Base-by-base conservation (phyloP, 805 yeast species). In the Grigorovia humatica region DNA sequence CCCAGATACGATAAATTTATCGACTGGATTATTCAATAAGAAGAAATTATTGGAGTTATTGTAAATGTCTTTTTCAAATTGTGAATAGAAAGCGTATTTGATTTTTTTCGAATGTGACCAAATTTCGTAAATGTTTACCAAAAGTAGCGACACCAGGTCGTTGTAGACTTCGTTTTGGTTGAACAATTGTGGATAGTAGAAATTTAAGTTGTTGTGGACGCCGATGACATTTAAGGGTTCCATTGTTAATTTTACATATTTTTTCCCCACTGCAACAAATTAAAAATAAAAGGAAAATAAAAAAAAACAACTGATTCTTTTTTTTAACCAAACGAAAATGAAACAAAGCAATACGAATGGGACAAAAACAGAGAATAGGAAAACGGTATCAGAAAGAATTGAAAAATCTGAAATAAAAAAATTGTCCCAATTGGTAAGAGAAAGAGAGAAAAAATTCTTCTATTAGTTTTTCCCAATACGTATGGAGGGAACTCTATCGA, bases 1-100 rank as follows among this genome's bases (percentile, higher is more conserved):
- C 0, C 80, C 82, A 40, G 62, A 47, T 0, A 77, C 52, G 13
- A 56, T 54, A 0, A 77, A 57, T 19, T 56, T 57, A 18, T 60
- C 55, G 1, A 77, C 48, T 0, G 82, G 82, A 59, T 76, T 74
- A 53, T 77, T 77, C 1, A 61, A 59, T 42, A 67, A 59, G 60
- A 77, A 56, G 3, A 68, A 52, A 4, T 30, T 17, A 19, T 6
- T 23, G 3, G 27, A 23, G 6, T 45, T 30, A 19, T 32, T 32
- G 4, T 32, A 45, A 12, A 27, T 15, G 12, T 32, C 35, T 17
- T 44, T 29, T 23, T 44, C 23, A 43, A 43, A 20, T 43, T 43
- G 17, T 7, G 29, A 45, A 45, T 30, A 32, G n/a, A 17, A 30
- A 17, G n/a, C 8, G 17, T 38, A 38, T 38, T 38, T 38, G 4